Base-by-base conservation (phyloP, 116 monocot species). In the Zostera marina region DNA sequence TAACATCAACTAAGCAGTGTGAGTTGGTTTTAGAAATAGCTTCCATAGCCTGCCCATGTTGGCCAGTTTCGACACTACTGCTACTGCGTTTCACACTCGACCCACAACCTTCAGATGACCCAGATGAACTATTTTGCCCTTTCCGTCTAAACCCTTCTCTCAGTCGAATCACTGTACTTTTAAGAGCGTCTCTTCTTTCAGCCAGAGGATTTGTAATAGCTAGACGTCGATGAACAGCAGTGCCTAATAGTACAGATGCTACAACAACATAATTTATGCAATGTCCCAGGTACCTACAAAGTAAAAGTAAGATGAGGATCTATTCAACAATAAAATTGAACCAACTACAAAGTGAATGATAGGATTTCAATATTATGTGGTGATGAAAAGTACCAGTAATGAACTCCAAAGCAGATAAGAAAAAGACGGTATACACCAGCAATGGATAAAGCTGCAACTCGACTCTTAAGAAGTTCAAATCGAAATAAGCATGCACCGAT, bases 371-470 rank as follows among this genome's bases (percentile, higher is more conserved):
- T 32, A 32, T 32, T 5, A 2, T 32, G 32, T 32, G 32, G 5
- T 32, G 32, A 32, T 32, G 20, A 9, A n/a, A 42, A 59, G 60
- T 66, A 98, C 98, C 90, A 98, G 74, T 86, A 98, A 71, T 98
- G 71, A 64, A 90, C 80, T 47, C 98, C 98, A 98, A 98, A 98
- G 75, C 81, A 98, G 67, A 91, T 98, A 58, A 98, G 98, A 67
- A 86, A 90, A 51, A 90, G 65, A 58, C 98, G 76, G n/a, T 86
- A 90, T 73, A 69, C 76, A 52, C 90, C 98, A 49, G 91, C 98
- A 72, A 98, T 79, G 71, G 73, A 90, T 38, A 98, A 64, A 32
- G 86, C 83, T 38, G 70, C 72, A 56, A 83, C 70, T 60, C 79
- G 76, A 68, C 76, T 87, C 73, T 73, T 82, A 49, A 98, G 83